Evolutionary conservation across 83 land plant genomes (phyloP).

Genomic region (Picea abies): DNA sequence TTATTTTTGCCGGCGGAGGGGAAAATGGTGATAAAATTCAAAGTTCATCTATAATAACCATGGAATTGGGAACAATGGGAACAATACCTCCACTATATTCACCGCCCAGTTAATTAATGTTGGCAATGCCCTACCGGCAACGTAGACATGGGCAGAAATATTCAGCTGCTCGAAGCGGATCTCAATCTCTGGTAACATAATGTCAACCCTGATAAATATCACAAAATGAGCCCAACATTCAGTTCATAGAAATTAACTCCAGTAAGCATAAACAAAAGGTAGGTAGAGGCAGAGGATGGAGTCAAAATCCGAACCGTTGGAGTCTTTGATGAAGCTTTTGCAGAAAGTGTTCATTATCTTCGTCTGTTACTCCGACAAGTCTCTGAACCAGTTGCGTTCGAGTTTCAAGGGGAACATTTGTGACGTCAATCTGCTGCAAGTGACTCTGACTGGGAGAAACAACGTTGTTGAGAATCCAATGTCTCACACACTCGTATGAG

Average conservation of each 20-base stretch:
- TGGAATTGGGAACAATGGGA: background rate
- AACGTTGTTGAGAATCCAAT: constrained; percentile 21
- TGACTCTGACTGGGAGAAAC: too few species aligned
- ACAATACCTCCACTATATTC: background rate
- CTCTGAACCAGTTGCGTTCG: background rate
- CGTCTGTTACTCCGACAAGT: background rate
- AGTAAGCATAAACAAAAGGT: too few species aligned
- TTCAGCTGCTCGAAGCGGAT: background rate
- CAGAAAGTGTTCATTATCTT: background rate
- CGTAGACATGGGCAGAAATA: background rate
- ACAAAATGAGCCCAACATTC: too few species aligned
- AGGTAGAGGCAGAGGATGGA: too few species aligned
- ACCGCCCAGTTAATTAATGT: background rate
- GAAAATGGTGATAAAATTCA: too few species aligned
- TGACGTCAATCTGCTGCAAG: background rate
- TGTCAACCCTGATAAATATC: background rate
- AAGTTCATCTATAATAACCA: too few species aligned
- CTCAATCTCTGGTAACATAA: background rate
- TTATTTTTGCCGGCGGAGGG: too few species aligned
- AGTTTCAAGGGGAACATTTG: background rate
- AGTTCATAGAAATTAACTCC: background rate
- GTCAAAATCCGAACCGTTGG: background rate
- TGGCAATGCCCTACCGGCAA: background rate
- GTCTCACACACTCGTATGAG: constrained; percentile 23
- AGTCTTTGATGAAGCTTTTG: background rate